phyloP scores from a whole-genome alignment of 2,329 filamentous ascomycete species.

The Diaporthe amygdali region DNA sequence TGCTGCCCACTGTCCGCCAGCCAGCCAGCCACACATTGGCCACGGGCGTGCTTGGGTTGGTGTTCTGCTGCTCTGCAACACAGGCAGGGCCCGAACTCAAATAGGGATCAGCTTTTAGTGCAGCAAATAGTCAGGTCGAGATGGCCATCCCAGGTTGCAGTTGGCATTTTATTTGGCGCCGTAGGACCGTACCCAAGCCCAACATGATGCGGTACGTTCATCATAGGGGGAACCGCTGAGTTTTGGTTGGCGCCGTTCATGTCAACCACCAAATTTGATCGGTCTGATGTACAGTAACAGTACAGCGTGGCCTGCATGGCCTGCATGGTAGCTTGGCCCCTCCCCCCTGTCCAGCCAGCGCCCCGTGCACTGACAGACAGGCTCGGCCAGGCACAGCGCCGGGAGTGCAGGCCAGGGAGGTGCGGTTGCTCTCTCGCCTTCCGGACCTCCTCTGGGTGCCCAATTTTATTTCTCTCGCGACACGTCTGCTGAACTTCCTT shows the following conservation, averaged over 20 bases:
- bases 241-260: conserved; percentile 12
- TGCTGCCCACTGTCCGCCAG: background rate
- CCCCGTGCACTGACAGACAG: conserved; percentile 1
- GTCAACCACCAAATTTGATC: conserved; percentile 5
- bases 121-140: conserved; percentile 7
- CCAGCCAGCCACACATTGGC: background rate
- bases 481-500: conserved; percentile 14
- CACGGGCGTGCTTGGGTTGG: background rate
- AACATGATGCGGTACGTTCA: background rate
- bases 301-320: conserved; percentile 12
- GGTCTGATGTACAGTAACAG: conserved; percentile 12
- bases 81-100: background rate
- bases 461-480: conserved; percentile 24
- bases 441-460: conserved; percentile 17
- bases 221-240: background rate
- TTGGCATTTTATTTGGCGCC: background rate
- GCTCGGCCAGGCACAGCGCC: conserved; percentile 1
- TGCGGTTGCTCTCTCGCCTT: background rate
- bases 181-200: background rate
- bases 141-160: background rate
- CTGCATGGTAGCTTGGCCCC: background rate
- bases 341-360: background rate
- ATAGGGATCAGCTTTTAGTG: conserved; percentile 8
- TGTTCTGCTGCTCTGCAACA: background rate
- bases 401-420: background rate